Evolutionary conservation across 805 yeast species (phyloP), one percentile per base, ranked within the genome.

Genomic region (Kodamaea sagamina): DNA sequence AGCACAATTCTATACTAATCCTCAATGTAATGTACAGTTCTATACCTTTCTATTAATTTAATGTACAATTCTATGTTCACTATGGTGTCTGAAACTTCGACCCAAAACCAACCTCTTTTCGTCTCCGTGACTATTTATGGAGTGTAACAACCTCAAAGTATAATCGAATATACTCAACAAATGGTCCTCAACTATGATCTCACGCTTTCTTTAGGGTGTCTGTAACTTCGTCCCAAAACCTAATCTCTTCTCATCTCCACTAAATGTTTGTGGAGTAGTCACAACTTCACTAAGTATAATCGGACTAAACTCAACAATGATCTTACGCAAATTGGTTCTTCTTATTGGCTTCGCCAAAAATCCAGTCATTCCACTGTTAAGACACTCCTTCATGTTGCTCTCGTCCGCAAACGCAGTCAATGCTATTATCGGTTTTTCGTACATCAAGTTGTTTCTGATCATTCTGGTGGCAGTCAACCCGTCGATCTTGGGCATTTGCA

Each of bases 371-470:
- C 98, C 98, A n/a, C 85, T 82, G 13, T 80, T 84, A 44, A 86
- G 60, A 62, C 98, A 90, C 47, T 81, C 95, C 52, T 81, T 82
- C 29, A 86, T 89, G 55, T 90, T 92, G 36, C 90, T 82, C 49
- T 87, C 89, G 62, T 92, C 97, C 0, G 97, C 97, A 71, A 86
- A 92, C 1, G 97, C 98, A 0, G 98, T 90, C 42, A 92, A 74
- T 0, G 97, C 98, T 28, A 92, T 93, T 45, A 93, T 89, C 0
- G 97, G 97, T 5, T 78, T 76, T 1, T 59, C 58, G 56, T 77
- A 86, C 4, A 74, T 67, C 47, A 86, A 61, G 34, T 84, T 82
- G 12, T 71, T 64, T 35, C 97, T 72, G 26, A 92, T 84, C 55
- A 77, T 72, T 47, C 71, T 79, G 0, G 98, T 89, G 0, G 97